phyloP scores from a whole-genome alignment of 495 filamentous ascomycete species.

The Chaetomidium leptoderma region DNA sequence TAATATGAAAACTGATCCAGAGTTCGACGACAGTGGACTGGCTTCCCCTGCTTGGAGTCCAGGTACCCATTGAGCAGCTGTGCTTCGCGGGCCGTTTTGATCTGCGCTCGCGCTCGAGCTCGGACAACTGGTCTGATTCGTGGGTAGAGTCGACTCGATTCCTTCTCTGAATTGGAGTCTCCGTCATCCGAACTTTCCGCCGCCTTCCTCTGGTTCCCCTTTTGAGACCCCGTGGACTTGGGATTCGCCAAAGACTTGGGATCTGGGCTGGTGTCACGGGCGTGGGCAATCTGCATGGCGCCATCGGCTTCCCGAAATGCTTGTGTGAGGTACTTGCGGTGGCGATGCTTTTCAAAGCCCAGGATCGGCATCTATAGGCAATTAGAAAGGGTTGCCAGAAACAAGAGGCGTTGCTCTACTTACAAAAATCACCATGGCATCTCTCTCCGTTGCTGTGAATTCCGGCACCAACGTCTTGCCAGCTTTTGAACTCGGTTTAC shows the following conservation, averaged over 20 bases:
- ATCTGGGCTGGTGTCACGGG: slow-evolving; percentile 9
- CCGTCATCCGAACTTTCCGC: slow-evolving; percentile 14
- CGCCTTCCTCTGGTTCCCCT: background rate
- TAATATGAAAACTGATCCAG: slow-evolving; percentile 24
- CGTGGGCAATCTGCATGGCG: slow-evolving; percentile 8
- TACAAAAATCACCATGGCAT: slow-evolving; percentile 18
- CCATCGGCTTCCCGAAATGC: slow-evolving; percentile 8
- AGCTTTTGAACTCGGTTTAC: background rate
- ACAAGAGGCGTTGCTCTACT: background rate
- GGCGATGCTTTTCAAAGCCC: slow-evolving; percentile 18
- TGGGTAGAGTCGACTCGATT: slow-evolving; percentile 9
- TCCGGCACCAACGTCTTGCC: background rate
- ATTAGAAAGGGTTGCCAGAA: background rate
- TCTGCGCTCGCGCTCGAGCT: background rate
- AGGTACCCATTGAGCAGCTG: slow-evolving; percentile 16
- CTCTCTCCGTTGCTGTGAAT: background rate
- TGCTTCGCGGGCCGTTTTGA: slow-evolving; percentile 9
- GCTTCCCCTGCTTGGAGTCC: slow-evolving; percentile 14
- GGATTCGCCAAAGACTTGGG: background rate
- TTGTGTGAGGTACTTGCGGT: slow-evolving; percentile 18
- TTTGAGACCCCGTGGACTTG: background rate
- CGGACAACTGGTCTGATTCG: background rate
- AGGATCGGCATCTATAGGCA: slow-evolving; percentile 18
- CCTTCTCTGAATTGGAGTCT: slow-evolving; percentile 1
- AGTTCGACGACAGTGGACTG: slow-evolving; percentile 22